These are phyloP conservation scores for Chlamydomonas incerta DNA, from an alignment of 139 green algal genomes.

Conservation along the genomic window DNA sequence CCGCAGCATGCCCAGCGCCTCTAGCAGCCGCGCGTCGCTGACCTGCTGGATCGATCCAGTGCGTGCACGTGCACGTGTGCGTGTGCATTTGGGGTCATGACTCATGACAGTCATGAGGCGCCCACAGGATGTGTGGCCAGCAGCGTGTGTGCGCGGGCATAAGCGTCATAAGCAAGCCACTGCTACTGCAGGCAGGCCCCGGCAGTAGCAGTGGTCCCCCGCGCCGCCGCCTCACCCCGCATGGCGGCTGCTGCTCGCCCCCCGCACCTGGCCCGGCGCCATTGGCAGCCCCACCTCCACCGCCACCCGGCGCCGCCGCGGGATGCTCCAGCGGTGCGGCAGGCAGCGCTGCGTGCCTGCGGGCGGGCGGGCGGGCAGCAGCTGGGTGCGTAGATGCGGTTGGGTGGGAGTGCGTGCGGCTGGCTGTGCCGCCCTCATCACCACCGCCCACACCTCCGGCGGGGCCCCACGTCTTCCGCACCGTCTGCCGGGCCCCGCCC, in stretches of 20 bases:
- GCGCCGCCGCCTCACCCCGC: too few species aligned
- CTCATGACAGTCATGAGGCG: not conserved
- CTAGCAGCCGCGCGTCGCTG: not conserved
- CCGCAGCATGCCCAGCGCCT: not conserved
- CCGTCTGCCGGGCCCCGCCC: too few species aligned
- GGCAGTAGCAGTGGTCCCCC: not conserved
- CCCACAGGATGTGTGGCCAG: not conserved
- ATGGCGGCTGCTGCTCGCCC: too few species aligned
- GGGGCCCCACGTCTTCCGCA: too few species aligned
- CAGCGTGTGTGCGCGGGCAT: not conserved
- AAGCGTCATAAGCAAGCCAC: not conserved
- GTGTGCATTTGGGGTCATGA: not conserved
- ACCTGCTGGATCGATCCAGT: not conserved
- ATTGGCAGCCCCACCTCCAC: slow-evolving; percentile 14
- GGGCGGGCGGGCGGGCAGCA: too few species aligned
- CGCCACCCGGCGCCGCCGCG: not conserved
- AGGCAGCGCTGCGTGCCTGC: slow-evolving; percentile 23
- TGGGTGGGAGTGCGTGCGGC: too few species aligned
- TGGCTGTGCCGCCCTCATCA: too few species aligned
- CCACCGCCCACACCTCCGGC: too few species aligned
- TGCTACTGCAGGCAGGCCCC: too few species aligned
- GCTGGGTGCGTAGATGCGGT: too few species aligned
- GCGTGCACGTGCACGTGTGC: not conserved
- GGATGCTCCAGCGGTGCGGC: slow-evolving; percentile 18
- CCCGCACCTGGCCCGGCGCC: slow-evolving; percentile 1